Percentiles rank a stretch among this genome's conserved stretches.
These are phyloP conservation scores for Suhomyces vadensis DNA, from an alignment of 805 yeast species.

Conservation along the genomic window DNA sequence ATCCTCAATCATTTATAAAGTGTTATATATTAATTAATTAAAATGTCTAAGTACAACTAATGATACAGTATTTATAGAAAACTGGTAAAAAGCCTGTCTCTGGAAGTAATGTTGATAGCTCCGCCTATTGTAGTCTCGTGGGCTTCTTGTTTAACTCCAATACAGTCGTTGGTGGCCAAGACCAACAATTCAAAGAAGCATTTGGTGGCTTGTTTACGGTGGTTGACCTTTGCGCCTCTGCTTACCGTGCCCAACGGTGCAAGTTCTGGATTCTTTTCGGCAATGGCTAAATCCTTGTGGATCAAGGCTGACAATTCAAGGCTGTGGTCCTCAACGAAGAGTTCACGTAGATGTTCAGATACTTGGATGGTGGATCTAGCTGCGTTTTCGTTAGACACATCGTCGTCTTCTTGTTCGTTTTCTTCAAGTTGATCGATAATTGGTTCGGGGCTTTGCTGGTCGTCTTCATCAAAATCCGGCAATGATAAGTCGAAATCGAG, in stretches of 20 bases:
- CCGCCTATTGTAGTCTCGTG: slow-evolving; percentile 48
- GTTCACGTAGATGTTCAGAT: slow-evolving; percentile 46
- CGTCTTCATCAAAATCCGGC: slow-evolving; percentile 25
- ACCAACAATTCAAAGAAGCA: slow-evolving; percentile 83
- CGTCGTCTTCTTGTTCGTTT: slow-evolving; percentile 17
- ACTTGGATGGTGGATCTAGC: slow-evolving; percentile 55
- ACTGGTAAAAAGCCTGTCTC: slow-evolving; percentile 35
- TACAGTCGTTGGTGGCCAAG: slow-evolving; percentile 73
- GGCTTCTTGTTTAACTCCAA: slow-evolving; percentile 57
- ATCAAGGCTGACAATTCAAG: slow-evolving; percentile 42
- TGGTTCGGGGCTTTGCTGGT: slow-evolving; percentile 12
- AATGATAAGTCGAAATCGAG: slow-evolving; percentile 28
- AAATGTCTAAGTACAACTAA: background rate
- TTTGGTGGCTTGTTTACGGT: slow-evolving; percentile 62
- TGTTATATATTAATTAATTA: background rate
- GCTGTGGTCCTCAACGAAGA: slow-evolving; percentile 24
- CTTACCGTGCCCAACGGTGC: slow-evolving; percentile 24
- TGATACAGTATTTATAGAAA: slow-evolving; percentile 15
- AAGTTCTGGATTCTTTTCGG: slow-evolving; percentile 12
- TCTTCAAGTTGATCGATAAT: slow-evolving; percentile 10
- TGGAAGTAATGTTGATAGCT: slow-evolving; percentile 53
- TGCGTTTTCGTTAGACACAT: slow-evolving; percentile 27
- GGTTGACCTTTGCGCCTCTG: slow-evolving; percentile 27
- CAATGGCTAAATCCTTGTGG: slow-evolving; percentile 31
- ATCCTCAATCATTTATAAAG: slow-evolving; percentile 6